Evolutionary conservation across 257 asterid genomes (phyloP).

Genomic region (Lycium barbarum): DNA sequence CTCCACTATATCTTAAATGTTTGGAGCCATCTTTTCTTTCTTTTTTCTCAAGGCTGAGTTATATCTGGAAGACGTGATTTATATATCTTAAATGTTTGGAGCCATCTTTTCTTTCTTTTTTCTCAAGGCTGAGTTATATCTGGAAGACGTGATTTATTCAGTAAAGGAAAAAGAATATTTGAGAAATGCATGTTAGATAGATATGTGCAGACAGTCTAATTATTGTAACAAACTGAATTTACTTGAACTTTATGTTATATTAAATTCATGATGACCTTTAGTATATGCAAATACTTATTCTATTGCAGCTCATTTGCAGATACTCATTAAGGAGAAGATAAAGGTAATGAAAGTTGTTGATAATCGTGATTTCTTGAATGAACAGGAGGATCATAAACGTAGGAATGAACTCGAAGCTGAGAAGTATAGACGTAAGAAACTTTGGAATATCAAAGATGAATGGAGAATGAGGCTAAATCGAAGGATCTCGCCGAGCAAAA

Average conservation of each 20-base stretch:
- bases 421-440: constrained; percentile 89
- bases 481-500: constrained; percentile 60
- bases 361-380: constrained; percentile 51
- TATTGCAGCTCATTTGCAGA: constrained; percentile 62
- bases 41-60: too few species aligned
- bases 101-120: too few species aligned
- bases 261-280: background rate
- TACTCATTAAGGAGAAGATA: constrained; percentile 52
- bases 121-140: too few species aligned
- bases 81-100: too few species aligned
- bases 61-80: too few species aligned
- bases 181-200: too few species aligned
- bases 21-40: too few species aligned
- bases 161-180: too few species aligned
- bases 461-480: constrained; percentile 90
- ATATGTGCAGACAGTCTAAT: background rate
- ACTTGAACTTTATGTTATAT: background rate
- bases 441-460: constrained; percentile 82
- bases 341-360: constrained; percentile 46
- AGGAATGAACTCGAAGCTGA: constrained; percentile 90
- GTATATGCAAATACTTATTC: constrained; percentile 30
- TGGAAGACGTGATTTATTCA: too few species aligned
- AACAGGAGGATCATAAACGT: constrained; percentile 61
- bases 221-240: constrained; percentile 49
- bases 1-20: too few species aligned